These are phyloP conservation scores for Thelephora terrestris DNA, from an alignment of 1,284 basidiomycete genomes.

Conservation along the genomic window DNA sequence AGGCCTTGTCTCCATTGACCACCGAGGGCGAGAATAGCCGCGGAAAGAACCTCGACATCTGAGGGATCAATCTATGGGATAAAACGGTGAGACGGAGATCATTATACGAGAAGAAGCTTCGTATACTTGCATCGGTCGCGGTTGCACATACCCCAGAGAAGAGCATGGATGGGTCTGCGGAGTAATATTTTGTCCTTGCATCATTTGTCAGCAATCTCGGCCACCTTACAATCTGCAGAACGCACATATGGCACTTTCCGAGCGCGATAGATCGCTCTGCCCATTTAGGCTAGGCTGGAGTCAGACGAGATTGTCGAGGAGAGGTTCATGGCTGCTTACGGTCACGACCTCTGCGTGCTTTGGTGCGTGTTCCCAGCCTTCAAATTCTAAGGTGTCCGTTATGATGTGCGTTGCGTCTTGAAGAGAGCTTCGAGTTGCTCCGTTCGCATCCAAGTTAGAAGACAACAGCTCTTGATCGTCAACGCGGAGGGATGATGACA, in stretches of 20 bases:
- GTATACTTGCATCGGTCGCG: slow-evolving; percentile 44
- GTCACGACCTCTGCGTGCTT: slow-evolving; percentile 31
- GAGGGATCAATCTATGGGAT: slow-evolving; percentile 38
- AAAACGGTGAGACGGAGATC: slow-evolving; percentile 1
- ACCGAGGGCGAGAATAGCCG: slow-evolving; percentile 67
- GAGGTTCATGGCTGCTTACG: slow-evolving; percentile 22
- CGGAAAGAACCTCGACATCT: slow-evolving; percentile 66
- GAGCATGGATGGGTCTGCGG: slow-evolving; percentile 63
- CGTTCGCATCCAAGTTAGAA: slow-evolving; percentile 31
- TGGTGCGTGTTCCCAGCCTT: slow-evolving; percentile 34
- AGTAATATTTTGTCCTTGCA: slow-evolving; percentile 37
- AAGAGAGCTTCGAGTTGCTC: slow-evolving; percentile 24
- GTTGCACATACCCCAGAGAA: slow-evolving; percentile 77
- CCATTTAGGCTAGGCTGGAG: not conserved
- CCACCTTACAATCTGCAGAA: not conserved
- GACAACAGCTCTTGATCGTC: slow-evolving; percentile 8
- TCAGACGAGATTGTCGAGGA: not conserved
- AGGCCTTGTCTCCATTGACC: slow-evolving; percentile 71
- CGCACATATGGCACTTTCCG: not conserved
- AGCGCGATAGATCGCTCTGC: not conserved
- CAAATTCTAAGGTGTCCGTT: slow-evolving; percentile 44
- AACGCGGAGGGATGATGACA: slow-evolving; percentile 10
- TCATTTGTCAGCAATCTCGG: not conserved
- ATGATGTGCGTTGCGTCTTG: slow-evolving; percentile 34
- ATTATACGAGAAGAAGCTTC: not conserved